Evolutionary conservation across 306 rosid species (phyloP).

Genomic region (Glycine soja): DNA sequence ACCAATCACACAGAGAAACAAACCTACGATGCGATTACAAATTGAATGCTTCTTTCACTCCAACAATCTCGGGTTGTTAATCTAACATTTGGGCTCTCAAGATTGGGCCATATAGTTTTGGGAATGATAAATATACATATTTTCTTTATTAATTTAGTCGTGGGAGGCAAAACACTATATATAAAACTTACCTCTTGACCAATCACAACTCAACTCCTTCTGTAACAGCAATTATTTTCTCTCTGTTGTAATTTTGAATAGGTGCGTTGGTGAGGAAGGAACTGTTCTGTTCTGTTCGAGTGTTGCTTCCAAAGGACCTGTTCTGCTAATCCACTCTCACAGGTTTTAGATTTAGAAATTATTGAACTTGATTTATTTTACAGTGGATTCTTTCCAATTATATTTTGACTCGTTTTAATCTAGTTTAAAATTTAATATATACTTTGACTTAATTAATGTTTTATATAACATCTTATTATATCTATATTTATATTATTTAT

Average conservation of each 20-base stretch:
- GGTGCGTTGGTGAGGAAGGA: neutral
- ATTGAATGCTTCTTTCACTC: constrained; percentile 9
- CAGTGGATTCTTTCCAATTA: too few species aligned
- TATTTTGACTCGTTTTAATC: too few species aligned
- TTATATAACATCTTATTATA: too few species aligned
- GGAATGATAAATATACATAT: neutral
- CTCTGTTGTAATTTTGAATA: neutral
- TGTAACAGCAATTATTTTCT: neutral
- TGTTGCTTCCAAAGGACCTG: too few species aligned
- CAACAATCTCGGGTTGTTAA: neutral
- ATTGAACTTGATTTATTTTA: too few species aligned
- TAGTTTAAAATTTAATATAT: too few species aligned
- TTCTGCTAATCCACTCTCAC: too few species aligned
- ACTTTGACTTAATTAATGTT: too few species aligned
- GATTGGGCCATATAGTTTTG: neutral
- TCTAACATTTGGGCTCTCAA: neutral
- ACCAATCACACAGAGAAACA: neutral
- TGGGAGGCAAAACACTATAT: too few species aligned
- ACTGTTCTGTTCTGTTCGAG: neutral
- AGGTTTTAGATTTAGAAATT: too few species aligned
- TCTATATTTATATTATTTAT: too few species aligned
- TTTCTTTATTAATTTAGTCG: too few species aligned
- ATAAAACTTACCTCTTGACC: neutral
- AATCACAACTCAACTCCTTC: neutral
- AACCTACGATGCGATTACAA: neutral